Conservation (phyloP, 495 filamentous ascomycete genomes). For the Peziza echinospora region DNA sequence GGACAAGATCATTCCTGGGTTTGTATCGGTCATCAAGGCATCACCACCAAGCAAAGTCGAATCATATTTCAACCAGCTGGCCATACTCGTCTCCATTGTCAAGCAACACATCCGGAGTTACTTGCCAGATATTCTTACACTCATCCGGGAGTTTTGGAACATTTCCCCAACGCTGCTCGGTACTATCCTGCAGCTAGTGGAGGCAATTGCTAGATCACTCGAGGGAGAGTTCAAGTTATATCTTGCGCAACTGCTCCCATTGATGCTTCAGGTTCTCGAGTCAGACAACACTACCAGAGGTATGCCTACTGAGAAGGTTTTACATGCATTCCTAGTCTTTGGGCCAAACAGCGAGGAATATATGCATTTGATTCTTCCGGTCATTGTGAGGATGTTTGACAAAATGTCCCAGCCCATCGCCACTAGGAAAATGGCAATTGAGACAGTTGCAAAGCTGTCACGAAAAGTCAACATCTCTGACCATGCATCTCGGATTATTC, state of each 20-base stretch:
- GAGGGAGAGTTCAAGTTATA: conserved; percentile 96
- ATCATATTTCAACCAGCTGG: conserved; percentile 89
- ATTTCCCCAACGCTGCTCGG: conserved; percentile 51
- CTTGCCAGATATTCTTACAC: conserved; percentile 57
- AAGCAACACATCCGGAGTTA: conserved; percentile 86
- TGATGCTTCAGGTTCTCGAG: conserved; percentile 87
- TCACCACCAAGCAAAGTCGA: conserved; percentile 55
- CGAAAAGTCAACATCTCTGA: conserved; percentile 94
- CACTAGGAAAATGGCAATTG: conserved; percentile 72
- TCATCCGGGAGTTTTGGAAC: conserved; percentile 74
- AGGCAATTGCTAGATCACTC: conserved; percentile 76
- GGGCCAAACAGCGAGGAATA: conserved; percentile 93
- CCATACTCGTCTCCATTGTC: conserved; percentile 82
- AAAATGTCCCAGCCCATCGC: conserved; percentile 53
- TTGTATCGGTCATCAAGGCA: conserved; percentile 62
- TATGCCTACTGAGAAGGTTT: conserved; percentile 63
- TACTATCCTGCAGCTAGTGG: conserved; percentile 75
- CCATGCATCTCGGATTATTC: conserved; percentile 84
- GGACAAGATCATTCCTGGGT: conserved; percentile 78
- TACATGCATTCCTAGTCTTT: conserved; percentile 89
- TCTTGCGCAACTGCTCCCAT: conserved; percentile 62
- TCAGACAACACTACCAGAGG: conserved; percentile 45
- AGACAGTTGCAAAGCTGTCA: conserved; percentile 84
- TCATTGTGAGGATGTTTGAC: conserved; percentile 83
- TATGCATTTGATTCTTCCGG: conserved; percentile 95